Evolutionary conservation across 345 rosid genomes (phyloP).

Genomic region (Cardamine occulta): DNA sequence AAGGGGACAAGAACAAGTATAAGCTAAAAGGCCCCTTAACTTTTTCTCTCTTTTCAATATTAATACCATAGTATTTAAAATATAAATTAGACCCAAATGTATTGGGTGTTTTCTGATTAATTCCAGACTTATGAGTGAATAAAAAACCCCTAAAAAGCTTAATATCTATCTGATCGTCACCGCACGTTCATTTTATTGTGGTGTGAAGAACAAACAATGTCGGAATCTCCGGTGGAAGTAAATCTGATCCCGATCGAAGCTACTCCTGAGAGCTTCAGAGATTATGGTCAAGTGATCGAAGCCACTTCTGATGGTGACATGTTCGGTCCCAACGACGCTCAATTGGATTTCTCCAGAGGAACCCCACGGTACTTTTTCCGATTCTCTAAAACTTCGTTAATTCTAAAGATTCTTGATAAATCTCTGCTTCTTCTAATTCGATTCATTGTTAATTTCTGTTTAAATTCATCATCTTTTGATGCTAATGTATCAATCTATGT

Average conservation of each 20-base stretch:
- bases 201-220: slow-evolving; percentile 20
- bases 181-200: neutral
- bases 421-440: neutral
- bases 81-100: neutral
- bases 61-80: neutral
- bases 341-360: slow-evolving; percentile 69
- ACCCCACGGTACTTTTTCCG: slow-evolving; percentile 58
- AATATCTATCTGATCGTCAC: neutral
- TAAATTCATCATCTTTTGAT: neutral
- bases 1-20: neutral
- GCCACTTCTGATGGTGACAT: slow-evolving; percentile 58
- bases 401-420: neutral
- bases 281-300: slow-evolving; percentile 72
- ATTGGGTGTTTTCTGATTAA: neutral
- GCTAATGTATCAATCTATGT: neutral
- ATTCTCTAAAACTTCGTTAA: neutral
- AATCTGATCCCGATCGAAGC: slow-evolving; percentile 70
- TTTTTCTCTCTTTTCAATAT: neutral
- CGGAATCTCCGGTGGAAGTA: slow-evolving; percentile 39
- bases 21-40: neutral
- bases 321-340: slow-evolving; percentile 83
- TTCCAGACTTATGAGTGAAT: neutral
- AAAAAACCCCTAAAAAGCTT: neutral
- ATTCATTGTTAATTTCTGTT: neutral
- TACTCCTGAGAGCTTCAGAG: slow-evolving; percentile 67